phyloP scores from a whole-genome alignment of 176 grass and related monocot genomes.

The Eragrostis curvula region DNA sequence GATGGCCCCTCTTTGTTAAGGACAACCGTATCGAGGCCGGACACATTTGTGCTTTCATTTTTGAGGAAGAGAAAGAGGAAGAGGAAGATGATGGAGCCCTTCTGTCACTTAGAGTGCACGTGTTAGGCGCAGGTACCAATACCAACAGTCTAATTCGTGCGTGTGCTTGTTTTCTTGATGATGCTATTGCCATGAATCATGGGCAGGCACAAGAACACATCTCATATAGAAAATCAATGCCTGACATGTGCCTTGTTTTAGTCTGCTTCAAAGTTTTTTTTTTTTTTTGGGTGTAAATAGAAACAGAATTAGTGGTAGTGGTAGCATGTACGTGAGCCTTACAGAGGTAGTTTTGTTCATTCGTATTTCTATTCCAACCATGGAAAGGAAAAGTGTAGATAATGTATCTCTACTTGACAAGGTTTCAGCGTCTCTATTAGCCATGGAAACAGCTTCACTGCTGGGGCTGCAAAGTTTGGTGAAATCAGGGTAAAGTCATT shows the following conservation, averaged over 20 bases:
- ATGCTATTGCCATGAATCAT: background rate
- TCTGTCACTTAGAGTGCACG: conserved; percentile 8
- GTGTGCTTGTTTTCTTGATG: background rate
- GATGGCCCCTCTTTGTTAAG: conserved; percentile 26
- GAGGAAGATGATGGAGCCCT: background rate
- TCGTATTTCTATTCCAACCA: background rate
- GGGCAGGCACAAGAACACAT: background rate
- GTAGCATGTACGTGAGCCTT: background rate
- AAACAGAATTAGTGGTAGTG: background rate
- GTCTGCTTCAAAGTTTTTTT: background rate
- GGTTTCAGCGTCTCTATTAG: too few relatives aligned
- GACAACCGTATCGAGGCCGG: background rate
- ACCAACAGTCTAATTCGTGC: background rate
- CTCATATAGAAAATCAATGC: background rate
- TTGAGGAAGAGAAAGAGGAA: background rate
- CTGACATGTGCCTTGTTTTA: background rate
- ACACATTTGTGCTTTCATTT: conserved; percentile 3
- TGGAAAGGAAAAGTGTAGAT: background rate
- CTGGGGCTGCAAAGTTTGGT: background rate
- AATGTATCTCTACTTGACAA: too few relatives aligned
- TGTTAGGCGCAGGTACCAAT: background rate
- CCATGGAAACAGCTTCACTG: too few relatives aligned
- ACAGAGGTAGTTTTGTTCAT: background rate
- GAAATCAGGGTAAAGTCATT: too few relatives aligned
- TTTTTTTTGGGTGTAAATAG: background rate